phyloP scores from a whole-genome alignment of 2,329 filamentous ascomycete genomes.

The Cercospora nicotianae region DNA sequence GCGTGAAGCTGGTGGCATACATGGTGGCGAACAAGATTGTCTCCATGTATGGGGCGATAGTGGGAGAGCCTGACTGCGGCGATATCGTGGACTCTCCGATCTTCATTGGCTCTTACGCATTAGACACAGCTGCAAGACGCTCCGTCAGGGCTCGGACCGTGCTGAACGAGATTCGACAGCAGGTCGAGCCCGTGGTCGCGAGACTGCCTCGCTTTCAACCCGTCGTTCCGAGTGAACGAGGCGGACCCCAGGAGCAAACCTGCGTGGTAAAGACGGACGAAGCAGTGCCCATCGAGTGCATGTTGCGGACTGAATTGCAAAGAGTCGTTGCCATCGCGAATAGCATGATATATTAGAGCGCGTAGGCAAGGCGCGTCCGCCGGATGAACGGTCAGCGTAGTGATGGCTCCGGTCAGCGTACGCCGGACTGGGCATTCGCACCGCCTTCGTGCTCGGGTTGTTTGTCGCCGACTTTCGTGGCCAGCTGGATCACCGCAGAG shows the following conservation, averaged over 20 bases:
- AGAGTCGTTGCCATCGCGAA: background rate
- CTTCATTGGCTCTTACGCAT: background rate
- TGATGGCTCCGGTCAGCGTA: background rate
- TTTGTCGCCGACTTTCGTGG: background rate
- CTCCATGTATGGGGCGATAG: constrained; percentile 5
- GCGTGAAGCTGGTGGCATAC: constrained; percentile 7
- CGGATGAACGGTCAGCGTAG: background rate
- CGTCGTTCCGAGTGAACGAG: background rate
- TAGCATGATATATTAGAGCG: background rate
- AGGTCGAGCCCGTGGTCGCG: constrained; percentile 4
- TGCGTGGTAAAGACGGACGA: background rate
- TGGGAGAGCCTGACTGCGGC: background rate
- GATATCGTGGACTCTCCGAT: constrained; percentile 3
- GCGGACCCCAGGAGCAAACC: background rate
- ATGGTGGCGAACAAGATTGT: constrained; percentile 9
- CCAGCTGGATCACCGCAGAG: background rate
- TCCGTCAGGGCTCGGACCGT: constrained; percentile 5
- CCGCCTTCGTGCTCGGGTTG: background rate
- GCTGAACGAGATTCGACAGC: constrained; percentile 7
- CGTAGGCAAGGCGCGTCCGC: background rate
- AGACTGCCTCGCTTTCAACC: constrained; percentile 3
- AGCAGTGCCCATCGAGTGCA: background rate
- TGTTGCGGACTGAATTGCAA: background rate
- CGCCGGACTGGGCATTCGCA: background rate
- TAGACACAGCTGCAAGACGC: constrained; percentile 10